Evolutionary conservation across 2,329 filamentous ascomycete genomes (phyloP).

Genomic region (Xylaria sp.): DNA sequence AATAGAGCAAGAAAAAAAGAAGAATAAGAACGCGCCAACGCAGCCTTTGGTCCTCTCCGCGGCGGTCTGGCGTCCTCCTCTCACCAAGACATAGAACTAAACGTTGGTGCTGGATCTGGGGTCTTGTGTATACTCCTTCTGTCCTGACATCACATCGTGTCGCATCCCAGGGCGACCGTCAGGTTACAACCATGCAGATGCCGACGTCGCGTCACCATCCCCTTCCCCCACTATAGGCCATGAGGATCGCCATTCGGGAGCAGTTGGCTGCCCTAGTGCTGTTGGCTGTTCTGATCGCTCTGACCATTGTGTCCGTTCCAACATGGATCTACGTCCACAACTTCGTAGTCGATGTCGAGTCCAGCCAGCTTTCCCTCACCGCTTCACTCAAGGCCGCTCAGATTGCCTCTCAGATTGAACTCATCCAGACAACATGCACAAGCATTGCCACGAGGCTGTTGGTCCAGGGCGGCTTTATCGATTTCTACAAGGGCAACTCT

Average conservation of each 20-base stretch:
- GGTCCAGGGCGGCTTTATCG: slow-evolving; percentile 63
- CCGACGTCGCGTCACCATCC: slow-evolving; percentile 40
- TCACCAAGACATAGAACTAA: background rate
- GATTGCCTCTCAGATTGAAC: slow-evolving; percentile 79
- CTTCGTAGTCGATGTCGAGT: slow-evolving; percentile 64
- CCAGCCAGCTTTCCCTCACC: slow-evolving; percentile 76
- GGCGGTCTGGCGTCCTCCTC: background rate
- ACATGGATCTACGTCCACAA: slow-evolving; percentile 71
- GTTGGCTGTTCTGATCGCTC: slow-evolving; percentile 76
- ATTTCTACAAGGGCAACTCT: slow-evolving; percentile 67
- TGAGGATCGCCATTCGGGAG: slow-evolving; percentile 89
- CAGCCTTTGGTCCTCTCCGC: slow-evolving; percentile 6
- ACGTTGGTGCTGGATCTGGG: slow-evolving; percentile 6
- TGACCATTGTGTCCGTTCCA: slow-evolving; percentile 83
- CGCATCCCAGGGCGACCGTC: slow-evolving; percentile 23
- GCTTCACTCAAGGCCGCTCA: slow-evolving; percentile 89
- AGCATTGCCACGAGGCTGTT: slow-evolving; percentile 76
- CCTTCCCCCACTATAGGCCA: slow-evolving; percentile 55
- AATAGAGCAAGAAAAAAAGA: background rate
- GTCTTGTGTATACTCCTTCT: slow-evolving; percentile 7
- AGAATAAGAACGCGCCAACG: background rate
- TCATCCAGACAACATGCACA: slow-evolving; percentile 79
- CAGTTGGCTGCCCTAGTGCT: slow-evolving; percentile 86
- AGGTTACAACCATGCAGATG: slow-evolving; percentile 49
- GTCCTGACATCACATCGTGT: slow-evolving; percentile 15